A percentile compares a stretch with the other conserved stretches of the same genome.
phyloP scores from a whole-genome alignment of 106 monocot genomes.

The Phalaenopsis equestris region DNA sequence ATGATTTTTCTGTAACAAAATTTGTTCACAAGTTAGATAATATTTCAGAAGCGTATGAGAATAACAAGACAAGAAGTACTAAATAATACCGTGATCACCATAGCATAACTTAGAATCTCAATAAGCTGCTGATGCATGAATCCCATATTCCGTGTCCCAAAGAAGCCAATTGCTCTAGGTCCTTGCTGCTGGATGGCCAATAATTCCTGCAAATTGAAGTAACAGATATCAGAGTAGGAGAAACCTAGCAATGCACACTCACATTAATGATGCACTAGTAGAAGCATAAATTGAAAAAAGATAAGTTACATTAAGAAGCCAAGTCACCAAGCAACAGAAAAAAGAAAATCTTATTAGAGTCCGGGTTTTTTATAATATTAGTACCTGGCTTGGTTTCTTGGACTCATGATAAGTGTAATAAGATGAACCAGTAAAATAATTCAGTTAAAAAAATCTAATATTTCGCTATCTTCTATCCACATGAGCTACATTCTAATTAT shows the following conservation, averaged over 20 bases:
- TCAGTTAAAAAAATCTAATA: background rate
- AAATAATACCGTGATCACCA: conserved; percentile 84
- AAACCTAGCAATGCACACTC: background rate
- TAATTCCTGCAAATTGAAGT: conserved; percentile 46
- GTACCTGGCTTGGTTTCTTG: no score
- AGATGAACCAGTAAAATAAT: background rate
- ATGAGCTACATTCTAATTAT: background rate
- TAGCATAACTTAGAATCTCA: conserved; percentile 96
- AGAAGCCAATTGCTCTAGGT: conserved; percentile 92
- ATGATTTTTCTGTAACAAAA: conserved; percentile 76
- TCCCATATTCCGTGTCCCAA: conserved; percentile 98
- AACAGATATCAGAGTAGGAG: background rate
- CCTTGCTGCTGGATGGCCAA: conserved; percentile 97
- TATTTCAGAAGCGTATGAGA: conserved; percentile 7
- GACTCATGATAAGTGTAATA: background rate
- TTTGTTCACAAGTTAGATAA: background rate
- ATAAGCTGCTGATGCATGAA: conserved; percentile 99
- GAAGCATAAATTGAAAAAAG: background rate
- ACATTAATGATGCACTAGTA: background rate
- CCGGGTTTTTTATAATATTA: background rate
- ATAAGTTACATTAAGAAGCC: background rate
- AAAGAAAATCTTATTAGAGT: background rate
- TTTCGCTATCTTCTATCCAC: background rate
- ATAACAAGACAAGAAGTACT: background rate
- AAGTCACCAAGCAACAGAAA: background rate